Conservation (phyloP, 169 alveolate species). For the Besnoitia besnoiti region DNA sequence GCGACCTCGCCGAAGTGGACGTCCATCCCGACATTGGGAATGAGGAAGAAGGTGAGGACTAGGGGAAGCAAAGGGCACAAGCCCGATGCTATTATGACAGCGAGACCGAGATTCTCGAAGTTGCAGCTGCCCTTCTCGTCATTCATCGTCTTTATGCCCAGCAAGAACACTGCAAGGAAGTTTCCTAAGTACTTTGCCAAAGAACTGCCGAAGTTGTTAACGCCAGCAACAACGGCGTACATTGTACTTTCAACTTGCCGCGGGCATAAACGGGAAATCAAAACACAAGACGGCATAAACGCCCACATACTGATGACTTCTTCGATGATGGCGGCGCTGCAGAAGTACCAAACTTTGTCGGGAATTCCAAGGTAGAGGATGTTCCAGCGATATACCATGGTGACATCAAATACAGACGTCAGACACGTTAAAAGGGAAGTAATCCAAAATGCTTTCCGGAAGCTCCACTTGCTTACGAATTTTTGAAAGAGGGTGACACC, state of each 20-base stretch:
- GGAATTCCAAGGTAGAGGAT: slow-evolving; percentile 49
- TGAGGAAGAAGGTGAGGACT: slow-evolving; percentile 64
- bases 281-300: slow-evolving; percentile 61
- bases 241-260: slow-evolving; percentile 54
- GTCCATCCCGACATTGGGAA: slow-evolving; percentile 62
- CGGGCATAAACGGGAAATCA: slow-evolving; percentile 58
- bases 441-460: slow-evolving; percentile 56
- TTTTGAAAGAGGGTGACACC: slow-evolving; percentile 64
- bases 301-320: slow-evolving; percentile 67
- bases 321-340: slow-evolving; percentile 53
- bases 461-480: slow-evolving; percentile 60
- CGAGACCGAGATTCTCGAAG: slow-evolving; percentile 46
- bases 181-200: slow-evolving; percentile 55
- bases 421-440: slow-evolving; percentile 57
- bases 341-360: slow-evolving; percentile 65
- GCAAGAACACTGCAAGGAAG: slow-evolving; percentile 42
- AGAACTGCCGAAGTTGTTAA: slow-evolving; percentile 56
- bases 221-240: slow-evolving; percentile 69
- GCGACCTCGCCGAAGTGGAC: slow-evolving; percentile 4
- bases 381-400: slow-evolving; percentile 64
- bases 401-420: slow-evolving; percentile 51
- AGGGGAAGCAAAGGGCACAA: slow-evolving; percentile 52
- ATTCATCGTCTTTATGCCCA: slow-evolving; percentile 55
- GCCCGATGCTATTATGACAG: slow-evolving; percentile 44
- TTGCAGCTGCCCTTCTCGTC: slow-evolving; percentile 50